A percentile compares a stretch with the other conserved stretches of the same genome.
phyloP scores from a whole-genome alignment of 2,329 filamentous ascomycete species.

The Westerdykella sp. region DNA sequence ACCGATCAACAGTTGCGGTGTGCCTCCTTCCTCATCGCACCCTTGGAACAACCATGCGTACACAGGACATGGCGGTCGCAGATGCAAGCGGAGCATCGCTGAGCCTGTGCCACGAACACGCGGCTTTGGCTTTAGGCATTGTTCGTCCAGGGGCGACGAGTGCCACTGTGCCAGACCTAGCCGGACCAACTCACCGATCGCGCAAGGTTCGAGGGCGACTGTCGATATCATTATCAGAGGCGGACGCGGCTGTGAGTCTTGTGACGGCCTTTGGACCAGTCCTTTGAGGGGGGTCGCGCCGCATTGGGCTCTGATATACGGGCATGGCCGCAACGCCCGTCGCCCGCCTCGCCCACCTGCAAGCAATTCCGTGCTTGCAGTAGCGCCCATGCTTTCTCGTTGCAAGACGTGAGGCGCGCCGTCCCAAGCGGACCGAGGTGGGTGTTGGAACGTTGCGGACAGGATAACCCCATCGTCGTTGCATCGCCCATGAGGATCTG shows the following conservation, averaged over 20 bases:
- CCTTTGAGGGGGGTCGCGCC: slow-evolving; percentile 9
- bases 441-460: too few relatives aligned
- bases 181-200: slow-evolving; percentile 4
- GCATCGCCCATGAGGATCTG: too few relatives aligned
- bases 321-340: slow-evolving; percentile 13
- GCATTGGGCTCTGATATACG: slow-evolving; percentile 15
- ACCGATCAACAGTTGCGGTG: too few relatives aligned
- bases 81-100: too few relatives aligned
- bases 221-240: slow-evolving; percentile 2
- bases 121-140: neutral
- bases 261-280: slow-evolving; percentile 6
- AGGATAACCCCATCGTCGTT: too few relatives aligned
- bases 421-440: too few relatives aligned
- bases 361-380: slow-evolving; percentile 22
- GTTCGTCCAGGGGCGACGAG: neutral
- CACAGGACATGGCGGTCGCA: too few relatives aligned
- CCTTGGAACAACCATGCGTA: too few relatives aligned
- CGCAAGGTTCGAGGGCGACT: slow-evolving; percentile 6
- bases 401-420: too few relatives aligned
- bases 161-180: slow-evolving; percentile 2
- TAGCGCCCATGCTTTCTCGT: slow-evolving; percentile 3
- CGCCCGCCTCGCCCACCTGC: slow-evolving; percentile 11
- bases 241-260: slow-evolving; percentile 3
- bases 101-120: neutral
- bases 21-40: too few relatives aligned